Conservation (phyloP, 352 stramenopile species). For the Globisporangium spiculum region DNA sequence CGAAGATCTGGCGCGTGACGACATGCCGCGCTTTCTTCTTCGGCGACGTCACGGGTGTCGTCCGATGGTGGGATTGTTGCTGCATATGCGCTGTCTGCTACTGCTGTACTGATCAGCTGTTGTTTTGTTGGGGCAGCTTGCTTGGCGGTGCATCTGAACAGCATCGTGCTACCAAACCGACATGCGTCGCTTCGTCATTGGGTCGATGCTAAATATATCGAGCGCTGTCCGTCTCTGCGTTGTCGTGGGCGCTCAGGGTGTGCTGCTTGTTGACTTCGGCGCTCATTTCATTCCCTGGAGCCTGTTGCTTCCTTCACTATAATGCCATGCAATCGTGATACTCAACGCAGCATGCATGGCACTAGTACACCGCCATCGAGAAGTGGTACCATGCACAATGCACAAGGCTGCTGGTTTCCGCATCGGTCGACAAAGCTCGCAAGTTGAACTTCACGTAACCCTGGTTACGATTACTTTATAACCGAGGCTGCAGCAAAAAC, state of each 20-base stretch:
- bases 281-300: no score
- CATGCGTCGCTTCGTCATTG: background rate
- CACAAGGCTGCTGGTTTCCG: background rate
- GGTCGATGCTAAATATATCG: background rate
- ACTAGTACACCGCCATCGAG: background rate
- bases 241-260: background rate
- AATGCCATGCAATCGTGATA: background rate
- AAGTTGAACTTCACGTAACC: background rate
- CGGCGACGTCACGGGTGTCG: slow-evolving; percentile 24
- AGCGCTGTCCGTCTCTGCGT: background rate
- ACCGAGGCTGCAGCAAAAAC: background rate
- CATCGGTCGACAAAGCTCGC: background rate
- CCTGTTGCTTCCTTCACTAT: background rate
- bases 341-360: background rate
- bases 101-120: no score
- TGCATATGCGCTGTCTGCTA: slow-evolving; percentile 13
- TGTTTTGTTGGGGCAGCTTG: background rate
- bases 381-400: background rate
- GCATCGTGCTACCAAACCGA: background rate
- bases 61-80: slow-evolving; percentile 9
- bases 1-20: slow-evolving; percentile 38
- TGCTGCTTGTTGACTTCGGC: no score
- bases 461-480: background rate
- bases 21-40: slow-evolving; percentile 39
- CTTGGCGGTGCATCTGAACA: background rate